Evolutionary conservation across 2,329 filamentous ascomycete species (phyloP), one percentile per base, ranked within the genome.

Genomic region (Pyrenophora graminea): DNA sequence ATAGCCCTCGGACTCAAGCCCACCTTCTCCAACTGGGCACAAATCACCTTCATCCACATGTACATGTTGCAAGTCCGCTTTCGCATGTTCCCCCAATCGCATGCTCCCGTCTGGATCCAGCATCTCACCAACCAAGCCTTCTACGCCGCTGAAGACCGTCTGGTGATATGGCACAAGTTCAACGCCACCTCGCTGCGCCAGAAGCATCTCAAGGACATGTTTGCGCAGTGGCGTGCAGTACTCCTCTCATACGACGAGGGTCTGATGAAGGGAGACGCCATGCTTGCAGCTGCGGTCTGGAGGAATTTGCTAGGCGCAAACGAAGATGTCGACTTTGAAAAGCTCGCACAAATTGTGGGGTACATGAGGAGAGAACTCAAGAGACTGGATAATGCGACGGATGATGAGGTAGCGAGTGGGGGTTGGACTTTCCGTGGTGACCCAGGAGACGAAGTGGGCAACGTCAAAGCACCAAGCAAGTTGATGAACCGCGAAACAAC

Each of bases 101-200:
- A 83, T 61, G 86, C 89, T 61, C 82, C 84, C 54, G 82, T 85
- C 50, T 96, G 91, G 86, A 90, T 95, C 73, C 89, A 91, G 67
- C 90, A 96, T 76, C 82, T 99, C 57, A 85, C 94, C 39, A 92
- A 99, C 76, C 91, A 97, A 74, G 97, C 95, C 80, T 97, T 93
- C 80, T 90, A 90, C 78, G 87, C 89, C 66, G 89, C 89, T 66
- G 90, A 96, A 77, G 86, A 89, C 72, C 84, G 86, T 67, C 93
- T 96, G 84, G 88, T 89, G 55, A 79, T 89, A 56, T 84, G 87
- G 70, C 93, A 96, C 79, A 87, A 87, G 69, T 77, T 87, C 58
- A 73, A 76, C 5, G 77, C 81, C 36, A 75, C 79, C 8, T 74
- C 76, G 0, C 77, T 85, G 17, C 78, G 85, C 42, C 84, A 85